Conservation (phyloP, 805 yeast species). For the Spathaspora arborariae region DNA sequence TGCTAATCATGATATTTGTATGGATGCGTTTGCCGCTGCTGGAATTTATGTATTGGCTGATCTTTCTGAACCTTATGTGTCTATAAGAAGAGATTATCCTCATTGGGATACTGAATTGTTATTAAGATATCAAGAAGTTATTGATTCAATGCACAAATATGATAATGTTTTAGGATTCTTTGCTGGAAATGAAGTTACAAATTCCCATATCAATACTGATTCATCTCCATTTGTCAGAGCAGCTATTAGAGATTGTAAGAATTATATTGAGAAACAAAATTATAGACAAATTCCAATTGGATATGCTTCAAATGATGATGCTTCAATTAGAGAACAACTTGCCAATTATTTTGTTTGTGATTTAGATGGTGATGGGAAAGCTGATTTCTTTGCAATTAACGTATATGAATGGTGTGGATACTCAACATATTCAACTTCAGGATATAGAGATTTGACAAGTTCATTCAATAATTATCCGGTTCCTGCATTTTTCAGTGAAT, state of each 20-base stretch:
- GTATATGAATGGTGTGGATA: slow-evolving; percentile 44
- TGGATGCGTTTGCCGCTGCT: slow-evolving; percentile 50
- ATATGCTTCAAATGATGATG: slow-evolving; percentile 36
- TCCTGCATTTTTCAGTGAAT: slow-evolving; percentile 38
- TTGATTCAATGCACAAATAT: slow-evolving; percentile 29
- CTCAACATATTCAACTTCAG: slow-evolving; percentile 32
- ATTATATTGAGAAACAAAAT: slow-evolving; percentile 21
- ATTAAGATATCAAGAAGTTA: slow-evolving; percentile 29
- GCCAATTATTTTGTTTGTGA: slow-evolving; percentile 32
- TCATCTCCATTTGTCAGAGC: slow-evolving; percentile 36
- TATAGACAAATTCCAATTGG: slow-evolving; percentile 40
- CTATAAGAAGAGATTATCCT: slow-evolving; percentile 30
- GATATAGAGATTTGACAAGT: slow-evolving; percentile 31
- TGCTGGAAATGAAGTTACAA: slow-evolving; percentile 41
- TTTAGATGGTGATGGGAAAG: slow-evolving; percentile 13
- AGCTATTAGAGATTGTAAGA: slow-evolving; percentile 30
- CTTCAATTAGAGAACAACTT: slow-evolving; percentile 22
- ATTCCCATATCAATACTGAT: slow-evolving; percentile 20
- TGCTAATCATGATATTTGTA: slow-evolving; percentile 70
- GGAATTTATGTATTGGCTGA: slow-evolving; percentile 37
- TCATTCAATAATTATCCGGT: slow-evolving; percentile 27
- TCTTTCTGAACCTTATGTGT: slow-evolving; percentile 31
- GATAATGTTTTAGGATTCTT: slow-evolving; percentile 35
- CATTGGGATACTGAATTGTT: slow-evolving; percentile 31
- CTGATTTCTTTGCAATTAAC: slow-evolving; percentile 34